Percentiles rank a stretch among this genome's conserved stretches.
These are phyloP conservation scores for Leishmania lainsoni DNA, from an alignment of 208 protist species.

Conservation along the genomic window DNA sequence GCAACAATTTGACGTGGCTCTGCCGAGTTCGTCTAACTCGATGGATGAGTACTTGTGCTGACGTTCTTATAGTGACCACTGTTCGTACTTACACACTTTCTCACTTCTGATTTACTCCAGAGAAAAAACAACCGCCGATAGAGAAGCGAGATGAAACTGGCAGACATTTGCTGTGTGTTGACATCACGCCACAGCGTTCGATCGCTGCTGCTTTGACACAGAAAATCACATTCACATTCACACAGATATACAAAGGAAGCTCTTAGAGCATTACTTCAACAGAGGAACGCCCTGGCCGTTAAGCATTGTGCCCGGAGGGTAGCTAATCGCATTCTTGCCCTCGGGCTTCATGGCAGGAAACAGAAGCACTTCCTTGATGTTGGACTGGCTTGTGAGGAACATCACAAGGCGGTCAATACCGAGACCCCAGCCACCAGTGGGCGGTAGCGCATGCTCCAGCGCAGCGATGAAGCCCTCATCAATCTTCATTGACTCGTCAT, in stretches of 20 bases:
- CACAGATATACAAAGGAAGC: not conserved
- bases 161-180: not conserved
- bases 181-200: too few relatives aligned
- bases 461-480: constrained; percentile 98
- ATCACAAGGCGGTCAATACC: constrained; percentile 99
- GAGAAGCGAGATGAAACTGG: too few relatives aligned
- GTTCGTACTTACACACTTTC: not conserved
- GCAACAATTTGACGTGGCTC: not conserved
- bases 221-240: not conserved
- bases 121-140: not conserved
- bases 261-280: constrained; percentile 31
- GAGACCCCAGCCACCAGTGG: constrained; percentile 99
- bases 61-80: too few relatives aligned
- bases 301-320: constrained; percentile 67
- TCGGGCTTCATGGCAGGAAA: constrained; percentile 95
- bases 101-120: not conserved
- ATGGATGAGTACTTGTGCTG: not conserved
- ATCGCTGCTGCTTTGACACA: not conserved
- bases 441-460: constrained; percentile 99
- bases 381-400: constrained; percentile 98
- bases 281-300: constrained; percentile 82
- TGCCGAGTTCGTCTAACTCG: not conserved
- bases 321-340: constrained; percentile 41
- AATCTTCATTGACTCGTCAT: constrained; percentile 98
- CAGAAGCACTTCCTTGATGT: constrained; percentile 98